Evolutionary conservation across 768 basidiomycete genomes (phyloP).

Genomic region (Boletus pseudopeckii): DNA sequence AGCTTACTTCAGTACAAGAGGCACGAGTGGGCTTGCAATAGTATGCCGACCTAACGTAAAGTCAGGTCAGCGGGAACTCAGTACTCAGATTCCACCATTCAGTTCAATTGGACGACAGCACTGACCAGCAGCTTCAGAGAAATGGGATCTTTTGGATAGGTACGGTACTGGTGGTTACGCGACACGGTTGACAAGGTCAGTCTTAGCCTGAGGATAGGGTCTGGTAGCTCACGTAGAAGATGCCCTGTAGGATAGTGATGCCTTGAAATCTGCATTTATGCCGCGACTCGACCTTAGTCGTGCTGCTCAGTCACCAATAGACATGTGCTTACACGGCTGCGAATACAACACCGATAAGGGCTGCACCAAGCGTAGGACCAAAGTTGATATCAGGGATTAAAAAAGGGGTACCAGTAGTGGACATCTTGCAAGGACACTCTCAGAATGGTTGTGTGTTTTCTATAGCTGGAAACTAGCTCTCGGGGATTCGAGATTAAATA

Average conservation of each 20-base stretch:
- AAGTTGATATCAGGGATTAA: neutral
- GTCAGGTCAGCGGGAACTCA: neutral
- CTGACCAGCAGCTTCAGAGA: neutral
- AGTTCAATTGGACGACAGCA: neutral
- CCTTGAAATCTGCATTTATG: neutral
- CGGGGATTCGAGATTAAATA: no score
- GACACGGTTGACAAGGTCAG: neutral
- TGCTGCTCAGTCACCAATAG: neutral
- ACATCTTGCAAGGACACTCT: neutral
- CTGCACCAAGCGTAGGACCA: neutral
- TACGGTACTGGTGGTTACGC: neutral
- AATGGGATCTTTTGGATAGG: neutral
- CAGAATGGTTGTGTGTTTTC: neutral
- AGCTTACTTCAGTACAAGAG: neutral
- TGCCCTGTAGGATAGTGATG: neutral
- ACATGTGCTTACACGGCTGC: neutral
- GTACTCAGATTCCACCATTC: neutral
- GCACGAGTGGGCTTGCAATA: neutral
- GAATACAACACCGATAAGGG: neutral
- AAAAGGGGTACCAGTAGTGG: neutral
- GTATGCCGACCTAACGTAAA: neutral
- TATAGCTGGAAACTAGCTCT: neutral
- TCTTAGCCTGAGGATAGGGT: neutral
- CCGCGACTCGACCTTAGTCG: neutral
- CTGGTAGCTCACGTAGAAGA: neutral